Evolutionary conservation across 108 stramenopile genomes (phyloP).

Genomic region (Asterionellopsis glacialis): DNA sequence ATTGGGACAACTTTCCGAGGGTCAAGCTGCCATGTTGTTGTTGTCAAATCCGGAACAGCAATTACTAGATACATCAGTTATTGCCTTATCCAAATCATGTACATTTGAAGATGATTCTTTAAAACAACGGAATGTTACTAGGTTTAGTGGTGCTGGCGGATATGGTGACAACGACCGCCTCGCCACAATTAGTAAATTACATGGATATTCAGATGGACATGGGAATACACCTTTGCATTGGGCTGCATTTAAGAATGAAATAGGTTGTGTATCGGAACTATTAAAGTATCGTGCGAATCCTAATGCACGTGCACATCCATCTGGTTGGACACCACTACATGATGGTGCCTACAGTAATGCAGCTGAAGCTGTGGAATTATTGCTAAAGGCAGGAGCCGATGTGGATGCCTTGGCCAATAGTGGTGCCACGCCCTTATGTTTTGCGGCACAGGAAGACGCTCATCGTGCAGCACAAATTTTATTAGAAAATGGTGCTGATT

Average conservation of each 20-base stretch:
- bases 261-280: conserved; percentile 58
- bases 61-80: neutral
- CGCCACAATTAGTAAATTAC: conserved; percentile 13
- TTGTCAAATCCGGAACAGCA: neutral
- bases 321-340: conserved; percentile 87
- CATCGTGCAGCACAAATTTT: conserved; percentile 49
- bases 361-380: conserved; percentile 52
- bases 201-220: conserved; percentile 67
- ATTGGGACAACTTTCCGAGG: neutral
- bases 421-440: conserved; percentile 84
- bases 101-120: neutral
- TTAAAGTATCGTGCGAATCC: conserved; percentile 60
- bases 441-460: conserved; percentile 84
- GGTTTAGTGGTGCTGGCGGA: no score
- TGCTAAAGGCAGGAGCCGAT: conserved; percentile 67
- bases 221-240: conserved; percentile 87
- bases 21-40: neutral
- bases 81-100: neutral
- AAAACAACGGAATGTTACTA: no score
- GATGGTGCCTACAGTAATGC: conserved; percentile 84
- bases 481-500: conserved; percentile 67
- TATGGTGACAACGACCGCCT: no score
- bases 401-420: conserved; percentile 73
- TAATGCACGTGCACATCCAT: conserved; percentile 74
- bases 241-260: conserved; percentile 84